Percentiles rank a stretch among this genome's conserved stretches.
Conservation (phyloP, 495 filamentous ascomycete genomes). For the Annulohypoxylon nitens region DNA sequence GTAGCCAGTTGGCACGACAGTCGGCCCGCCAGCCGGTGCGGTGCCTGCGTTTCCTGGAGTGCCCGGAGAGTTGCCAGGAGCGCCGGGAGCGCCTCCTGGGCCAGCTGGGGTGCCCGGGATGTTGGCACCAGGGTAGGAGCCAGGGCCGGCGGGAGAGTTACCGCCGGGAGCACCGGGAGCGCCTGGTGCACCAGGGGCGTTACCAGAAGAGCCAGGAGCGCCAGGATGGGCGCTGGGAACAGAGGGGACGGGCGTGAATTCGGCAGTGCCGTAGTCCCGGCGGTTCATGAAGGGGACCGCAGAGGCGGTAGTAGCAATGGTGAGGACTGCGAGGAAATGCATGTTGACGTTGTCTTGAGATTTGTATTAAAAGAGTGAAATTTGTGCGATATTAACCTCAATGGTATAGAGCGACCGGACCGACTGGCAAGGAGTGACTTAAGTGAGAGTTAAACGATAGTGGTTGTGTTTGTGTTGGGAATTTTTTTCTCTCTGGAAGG, state of each 20-base stretch:
- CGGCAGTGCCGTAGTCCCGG: background rate
- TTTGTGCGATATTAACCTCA: slow-evolving; percentile 20
- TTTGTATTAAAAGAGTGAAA: slow-evolving; percentile 32
- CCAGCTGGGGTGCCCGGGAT: background rate
- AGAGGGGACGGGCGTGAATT: background rate
- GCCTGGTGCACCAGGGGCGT: background rate
- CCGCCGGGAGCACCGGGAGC: background rate
- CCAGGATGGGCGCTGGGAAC: background rate
- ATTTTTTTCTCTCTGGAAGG: background rate
- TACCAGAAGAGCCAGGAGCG: background rate
- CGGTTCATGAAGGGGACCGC: slow-evolving; percentile 35
- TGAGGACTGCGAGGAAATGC: slow-evolving; percentile 39
- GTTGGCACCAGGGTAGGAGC: background rate
- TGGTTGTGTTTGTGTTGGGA: slow-evolving; percentile 18
- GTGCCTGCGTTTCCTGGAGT: slow-evolving; percentile 17
- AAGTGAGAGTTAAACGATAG: slow-evolving; percentile 34
- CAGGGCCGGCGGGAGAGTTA: background rate
- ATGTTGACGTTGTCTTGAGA: slow-evolving; percentile 29
- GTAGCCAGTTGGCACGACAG: slow-evolving; percentile 16
- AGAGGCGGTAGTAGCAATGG: slow-evolving; percentile 37
- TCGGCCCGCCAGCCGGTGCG: slow-evolving; percentile 31
- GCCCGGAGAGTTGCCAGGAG: slow-evolving; percentile 1
- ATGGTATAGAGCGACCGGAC: slow-evolving; percentile 31
- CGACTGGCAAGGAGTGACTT: slow-evolving; percentile 31
- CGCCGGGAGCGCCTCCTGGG: background rate